Base-by-base conservation (phyloP, 345 rosid genomes). In the Anastatica hierochuntica region DNA sequence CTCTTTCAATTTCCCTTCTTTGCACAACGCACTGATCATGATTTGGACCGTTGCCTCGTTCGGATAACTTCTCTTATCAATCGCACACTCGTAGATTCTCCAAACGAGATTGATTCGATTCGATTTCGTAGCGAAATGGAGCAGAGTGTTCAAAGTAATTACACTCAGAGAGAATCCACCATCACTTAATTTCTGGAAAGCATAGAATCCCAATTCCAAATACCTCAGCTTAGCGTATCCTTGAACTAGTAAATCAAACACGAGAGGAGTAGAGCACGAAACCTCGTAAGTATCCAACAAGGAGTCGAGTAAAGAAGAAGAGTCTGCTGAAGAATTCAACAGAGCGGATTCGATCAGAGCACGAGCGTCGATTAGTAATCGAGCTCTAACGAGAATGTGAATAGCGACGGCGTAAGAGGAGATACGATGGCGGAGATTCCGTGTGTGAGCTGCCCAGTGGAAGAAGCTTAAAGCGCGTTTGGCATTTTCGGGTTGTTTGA, bases 401-500 rank as follows among this genome's bases (percentile, higher is more conserved):
- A 89, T 63, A 7, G 70, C 70, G 27, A 81, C 17, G 53, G 85
- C 72, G 61, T 83, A 86, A 3, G 86, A 63, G 4, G 62, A 61
- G 33, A 72, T 48, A 11, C 54, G 77, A 23, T 81, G 97, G 15
- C 63, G 72, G 60, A 56, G 69, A 11, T 61, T 69, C n/a, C 70
- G 71, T 3, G 53, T 48, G 35, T 64, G 74, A 3, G 89, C 71
- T 1, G 94, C 77, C 94, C 94, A 89, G 53, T 83, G 79, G 71
- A 89, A 85, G 70, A 89, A 89, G 49, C 74, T 72, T 12, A 89
- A 49, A 23, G 89, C 97, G 11, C 53, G 59, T 71, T 79, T 81
- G 5, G 95, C 88, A 39, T 81, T 71, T 24, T 43, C 54, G 0
- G 90, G 95, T 7, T 77, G 74, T 59, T 78, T 79, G 65, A 89